Conservation (phyloP, 225 moss, liverwort and hornwort species). For the Lunularia cruciata region DNA sequence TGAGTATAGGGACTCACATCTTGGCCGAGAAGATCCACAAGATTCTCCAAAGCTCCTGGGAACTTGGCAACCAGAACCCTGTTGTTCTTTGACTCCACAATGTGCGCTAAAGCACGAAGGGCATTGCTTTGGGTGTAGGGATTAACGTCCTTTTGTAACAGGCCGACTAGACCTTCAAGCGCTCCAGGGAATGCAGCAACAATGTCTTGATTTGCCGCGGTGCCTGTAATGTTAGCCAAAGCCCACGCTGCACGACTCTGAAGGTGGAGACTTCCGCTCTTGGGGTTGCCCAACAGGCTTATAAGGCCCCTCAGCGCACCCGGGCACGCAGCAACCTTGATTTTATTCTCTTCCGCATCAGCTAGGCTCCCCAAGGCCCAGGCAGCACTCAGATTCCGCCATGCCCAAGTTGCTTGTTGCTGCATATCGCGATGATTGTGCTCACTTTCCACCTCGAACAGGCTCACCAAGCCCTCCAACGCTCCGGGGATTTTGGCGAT, state of each 20-base stretch:
- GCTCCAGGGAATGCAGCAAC: slow-evolving; percentile 43
- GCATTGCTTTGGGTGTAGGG: slow-evolving; percentile 44
- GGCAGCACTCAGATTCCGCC: slow-evolving; percentile 46
- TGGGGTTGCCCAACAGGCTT: slow-evolving; percentile 19
- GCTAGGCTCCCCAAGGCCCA: slow-evolving; percentile 50
- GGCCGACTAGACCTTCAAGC: slow-evolving; percentile 31
- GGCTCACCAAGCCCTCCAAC: slow-evolving; percentile 44
- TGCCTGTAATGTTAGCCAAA: slow-evolving; percentile 40
- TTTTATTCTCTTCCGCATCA: slow-evolving; percentile 38
- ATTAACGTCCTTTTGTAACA: slow-evolving; percentile 28
- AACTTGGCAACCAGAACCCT: slow-evolving; percentile 37
- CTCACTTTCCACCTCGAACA: slow-evolving; percentile 36
- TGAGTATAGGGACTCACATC: slow-evolving; percentile 41
- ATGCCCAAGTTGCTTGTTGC: slow-evolving; percentile 42
- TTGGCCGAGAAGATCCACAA: slow-evolving; percentile 35
- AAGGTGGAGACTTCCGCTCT: slow-evolving; percentile 32
- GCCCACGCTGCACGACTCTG: slow-evolving; percentile 47
- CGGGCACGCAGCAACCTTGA: slow-evolving; percentile 36
- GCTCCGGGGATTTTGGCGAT: slow-evolving; percentile 43
- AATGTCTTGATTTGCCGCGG: slow-evolving; percentile 31
- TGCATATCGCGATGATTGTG: slow-evolving; percentile 33
- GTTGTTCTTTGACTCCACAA: slow-evolving; percentile 44
- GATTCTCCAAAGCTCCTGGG: slow-evolving; percentile 39
- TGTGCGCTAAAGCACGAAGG: slow-evolving; percentile 39
- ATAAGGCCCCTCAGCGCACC: slow-evolving; percentile 43